These are phyloP conservation scores for Podaxis carcinomalis DNA, from an alignment of 768 basidiomycete genomes.

Conservation along the genomic window DNA sequence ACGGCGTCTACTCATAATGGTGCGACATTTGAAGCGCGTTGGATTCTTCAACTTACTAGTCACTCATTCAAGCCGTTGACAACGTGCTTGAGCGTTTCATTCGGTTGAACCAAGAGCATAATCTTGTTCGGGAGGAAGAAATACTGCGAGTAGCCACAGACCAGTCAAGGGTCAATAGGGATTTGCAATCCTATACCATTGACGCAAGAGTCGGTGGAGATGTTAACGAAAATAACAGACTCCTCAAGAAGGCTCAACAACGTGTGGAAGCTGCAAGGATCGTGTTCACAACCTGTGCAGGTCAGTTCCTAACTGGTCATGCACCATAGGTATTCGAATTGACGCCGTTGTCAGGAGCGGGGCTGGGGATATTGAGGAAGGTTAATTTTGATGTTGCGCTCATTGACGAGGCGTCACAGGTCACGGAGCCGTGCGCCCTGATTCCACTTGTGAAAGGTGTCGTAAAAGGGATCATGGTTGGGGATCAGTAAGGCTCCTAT, in stretches of 20 bases:
- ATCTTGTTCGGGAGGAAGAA: constrained; percentile 46
- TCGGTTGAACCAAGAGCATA: constrained; percentile 35
- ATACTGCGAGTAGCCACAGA: constrained; percentile 71
- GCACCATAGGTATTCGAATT: not conserved
- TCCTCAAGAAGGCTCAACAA: constrained; percentile 56
- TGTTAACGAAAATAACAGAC: constrained; percentile 51
- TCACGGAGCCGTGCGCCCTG: constrained; percentile 61
- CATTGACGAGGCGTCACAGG: constrained; percentile 70
- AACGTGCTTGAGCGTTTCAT: constrained; percentile 66
- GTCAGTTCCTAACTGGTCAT: constrained; percentile 19
- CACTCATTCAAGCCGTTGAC: constrained; percentile 52
- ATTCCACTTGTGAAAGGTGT: constrained; percentile 68
- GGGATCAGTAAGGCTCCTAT: constrained; percentile 54
- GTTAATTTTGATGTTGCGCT: constrained; percentile 55
- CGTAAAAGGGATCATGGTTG: constrained; percentile 53
- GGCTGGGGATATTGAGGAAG: constrained; percentile 53
- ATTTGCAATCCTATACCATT: constrained; percentile 54
- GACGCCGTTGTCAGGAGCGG: constrained; percentile 33
- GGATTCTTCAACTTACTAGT: not conserved
- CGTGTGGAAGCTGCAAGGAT: constrained; percentile 52
- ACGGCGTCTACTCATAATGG: constrained; percentile 72
- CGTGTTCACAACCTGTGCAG: constrained; percentile 65
- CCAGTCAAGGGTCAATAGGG: constrained; percentile 54
- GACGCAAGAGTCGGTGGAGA: constrained; percentile 65
- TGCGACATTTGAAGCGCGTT: constrained; percentile 15